Evolutionary conservation across 108 stramenopile genomes (phyloP), one percentile per base, ranked within the genome.

Genomic region (Licmophora abbreviata): DNA sequence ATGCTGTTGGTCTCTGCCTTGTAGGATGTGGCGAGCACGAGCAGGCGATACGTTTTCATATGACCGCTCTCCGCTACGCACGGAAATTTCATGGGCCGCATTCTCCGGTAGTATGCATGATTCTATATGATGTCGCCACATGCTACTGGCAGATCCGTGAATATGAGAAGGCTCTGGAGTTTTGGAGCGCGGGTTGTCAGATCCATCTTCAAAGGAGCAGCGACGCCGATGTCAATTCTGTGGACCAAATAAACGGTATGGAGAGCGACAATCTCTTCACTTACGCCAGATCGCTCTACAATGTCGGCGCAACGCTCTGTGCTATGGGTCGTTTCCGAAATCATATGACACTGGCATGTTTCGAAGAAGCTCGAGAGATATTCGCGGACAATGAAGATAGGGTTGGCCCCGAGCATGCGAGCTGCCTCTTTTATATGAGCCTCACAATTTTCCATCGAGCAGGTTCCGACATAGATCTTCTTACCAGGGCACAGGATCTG

Each of bases 81-180:
- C 48, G 71, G 18, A 34, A 67, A 15, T 29, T 53, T 5, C 48
- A 58, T 23, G 63, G 59, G 58, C 52, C 59, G 14, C 66, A 73
- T 34, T 59, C 57, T 29, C 23, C 54, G 32, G 55, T 59, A 44
- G 66, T 63, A 11, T 60, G 61, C 18, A 57, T 62, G 23, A 55
- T 68, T 24, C 44, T 67, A 5, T 68, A 68, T 42, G 71, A 73
- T 44, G 61, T 53, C 11, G 71, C 63, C 9, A 52, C 58, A 12
- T 63, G 66, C 56, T 73, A 73, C 30, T 73, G 67, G 35, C 64
- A 64, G 20, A 27, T 73, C 12, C 58, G 62, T 29, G 63, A 73
- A 25, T 73, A 63, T 36, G 63, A 63, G 11, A 58, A 68, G 51
- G 62, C 71, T 1, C 25, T 44, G 27, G 58, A 51, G 3, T 62